Conservation (phyloP, 2,329 filamentous ascomycete genomes). For the Decorospora gaudefroyi region DNA sequence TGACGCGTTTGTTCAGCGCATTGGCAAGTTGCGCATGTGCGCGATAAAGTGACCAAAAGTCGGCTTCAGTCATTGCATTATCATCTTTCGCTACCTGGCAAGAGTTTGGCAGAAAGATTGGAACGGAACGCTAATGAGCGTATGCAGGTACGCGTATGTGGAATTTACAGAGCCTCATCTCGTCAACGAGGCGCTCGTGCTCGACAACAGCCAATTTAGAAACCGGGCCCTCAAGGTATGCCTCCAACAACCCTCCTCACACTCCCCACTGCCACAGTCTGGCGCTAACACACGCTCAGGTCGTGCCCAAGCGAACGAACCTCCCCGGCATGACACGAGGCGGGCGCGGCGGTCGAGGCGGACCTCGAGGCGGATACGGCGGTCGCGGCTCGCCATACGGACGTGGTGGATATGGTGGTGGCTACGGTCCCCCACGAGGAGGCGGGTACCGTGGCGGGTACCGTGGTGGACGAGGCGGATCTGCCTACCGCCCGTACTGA, state of each 20-base stretch:
- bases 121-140: slow-evolving; percentile 56
- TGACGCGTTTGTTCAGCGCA: not conserved
- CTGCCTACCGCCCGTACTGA: slow-evolving; percentile 27
- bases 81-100: slow-evolving; percentile 61
- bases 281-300: slow-evolving; percentile 53
- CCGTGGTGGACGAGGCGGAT: slow-evolving; percentile 37
- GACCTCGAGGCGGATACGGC: slow-evolving; percentile 51
- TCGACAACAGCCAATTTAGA: slow-evolving; percentile 96
- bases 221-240: slow-evolving; percentile 90
- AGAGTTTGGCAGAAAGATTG: slow-evolving; percentile 58
- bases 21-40: not conserved
- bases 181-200: slow-evolving; percentile 87
- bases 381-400: slow-evolving; percentile 59
- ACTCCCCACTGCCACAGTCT: slow-evolving; percentile 7
- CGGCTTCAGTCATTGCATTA: slow-evolving; percentile 4
- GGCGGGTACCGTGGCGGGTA: slow-evolving; percentile 51
- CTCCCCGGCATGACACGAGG: slow-evolving; percentile 91
- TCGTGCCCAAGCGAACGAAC: slow-evolving; percentile 93
- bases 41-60: slow-evolving; percentile 3
- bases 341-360: slow-evolving; percentile 64
- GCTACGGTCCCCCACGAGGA: slow-evolving; percentile 46
- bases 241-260: not conserved
- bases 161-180: slow-evolving; percentile 94
- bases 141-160: slow-evolving; percentile 90
- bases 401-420: slow-evolving; percentile 37